Evolutionary conservation across 768 basidiomycete species (phyloP).

Genomic region (Boletus rex-veris): DNA sequence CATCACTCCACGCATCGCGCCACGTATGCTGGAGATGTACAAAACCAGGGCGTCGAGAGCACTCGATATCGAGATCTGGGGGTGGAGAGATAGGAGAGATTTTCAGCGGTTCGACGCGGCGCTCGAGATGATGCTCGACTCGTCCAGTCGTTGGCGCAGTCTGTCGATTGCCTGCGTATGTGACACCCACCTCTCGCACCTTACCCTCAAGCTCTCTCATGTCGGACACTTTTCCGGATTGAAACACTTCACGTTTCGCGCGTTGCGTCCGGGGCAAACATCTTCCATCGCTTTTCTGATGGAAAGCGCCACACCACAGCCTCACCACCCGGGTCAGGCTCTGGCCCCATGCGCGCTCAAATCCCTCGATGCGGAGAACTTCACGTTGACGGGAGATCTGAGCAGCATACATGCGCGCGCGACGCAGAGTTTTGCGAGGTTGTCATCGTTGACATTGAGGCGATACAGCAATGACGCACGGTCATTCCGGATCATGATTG

Average conservation of each 20-base stretch:
- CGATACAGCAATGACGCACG: constrained; percentile 27
- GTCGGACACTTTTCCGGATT: constrained; percentile 17
- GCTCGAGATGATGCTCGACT: constrained; percentile 26
- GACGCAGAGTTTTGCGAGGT: constrained; percentile 15
- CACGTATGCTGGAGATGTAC: constrained; percentile 23
- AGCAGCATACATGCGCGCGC: constrained; percentile 12
- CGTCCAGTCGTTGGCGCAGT: constrained; percentile 27
- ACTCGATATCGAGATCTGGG: constrained; percentile 27
- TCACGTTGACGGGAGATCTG: constrained; percentile 22
- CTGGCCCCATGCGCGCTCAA: constrained; percentile 16
- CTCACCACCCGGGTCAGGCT: background rate
- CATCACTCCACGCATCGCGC: constrained; percentile 20
- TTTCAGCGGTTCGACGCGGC: constrained; percentile 30
- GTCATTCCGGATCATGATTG: constrained; percentile 28
- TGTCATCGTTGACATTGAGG: constrained; percentile 27
- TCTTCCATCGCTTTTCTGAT: constrained; percentile 26
- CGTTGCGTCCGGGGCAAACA: constrained; percentile 29
- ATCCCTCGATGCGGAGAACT: constrained; percentile 30
- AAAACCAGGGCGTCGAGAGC: constrained; percentile 22
- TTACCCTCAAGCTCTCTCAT: constrained; percentile 25
- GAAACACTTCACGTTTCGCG: constrained; percentile 29
- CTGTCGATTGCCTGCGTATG: constrained; percentile 25
- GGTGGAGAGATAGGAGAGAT: constrained; percentile 31
- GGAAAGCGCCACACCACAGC: constrained; percentile 9
- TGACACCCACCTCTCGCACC: constrained; percentile 29